These are phyloP conservation scores for Pseudohyphozyma bogoriensis DNA, from an alignment of 768 basidiomycete species.

Conservation along the genomic window DNA sequence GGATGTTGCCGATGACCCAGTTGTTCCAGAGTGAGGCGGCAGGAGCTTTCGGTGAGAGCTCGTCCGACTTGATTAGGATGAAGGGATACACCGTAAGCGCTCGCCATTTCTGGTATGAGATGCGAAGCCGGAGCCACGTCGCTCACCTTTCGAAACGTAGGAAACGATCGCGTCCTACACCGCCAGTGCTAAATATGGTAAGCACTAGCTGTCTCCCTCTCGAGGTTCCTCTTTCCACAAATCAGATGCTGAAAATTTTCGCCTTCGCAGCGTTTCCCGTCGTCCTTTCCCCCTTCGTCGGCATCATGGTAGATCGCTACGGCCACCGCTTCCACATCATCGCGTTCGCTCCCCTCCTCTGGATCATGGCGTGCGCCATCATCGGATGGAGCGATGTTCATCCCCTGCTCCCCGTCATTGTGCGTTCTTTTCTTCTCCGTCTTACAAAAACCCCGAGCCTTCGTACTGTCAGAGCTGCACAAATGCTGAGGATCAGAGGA, in stretches of 20 bases:
- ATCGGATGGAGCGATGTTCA: background rate
- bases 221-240: background rate
- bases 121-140: too few species aligned
- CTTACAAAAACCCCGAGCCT: too few species aligned
- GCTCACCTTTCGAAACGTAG: too few species aligned
- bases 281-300: background rate
- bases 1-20: background rate
- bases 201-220: background rate
- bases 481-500: too few species aligned
- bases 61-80: background rate
- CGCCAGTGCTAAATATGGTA: background rate
- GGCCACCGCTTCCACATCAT: slow-evolving; percentile 2
- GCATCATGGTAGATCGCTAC: background rate
- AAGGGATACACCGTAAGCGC: background rate
- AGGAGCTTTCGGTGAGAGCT: background rate
- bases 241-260: too few species aligned
- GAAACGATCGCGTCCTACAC: too few species aligned
- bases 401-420: background rate
- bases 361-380: background rate
- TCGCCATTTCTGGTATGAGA: too few species aligned
- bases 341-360: background rate
- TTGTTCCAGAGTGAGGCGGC: background rate
- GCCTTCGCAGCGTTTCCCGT: background rate
- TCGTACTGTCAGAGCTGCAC: too few species aligned
- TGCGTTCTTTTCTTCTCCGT: too few species aligned